phyloP scores from a whole-genome alignment of 345 rosid genomes.

The Lenwebbia sp. region DNA sequence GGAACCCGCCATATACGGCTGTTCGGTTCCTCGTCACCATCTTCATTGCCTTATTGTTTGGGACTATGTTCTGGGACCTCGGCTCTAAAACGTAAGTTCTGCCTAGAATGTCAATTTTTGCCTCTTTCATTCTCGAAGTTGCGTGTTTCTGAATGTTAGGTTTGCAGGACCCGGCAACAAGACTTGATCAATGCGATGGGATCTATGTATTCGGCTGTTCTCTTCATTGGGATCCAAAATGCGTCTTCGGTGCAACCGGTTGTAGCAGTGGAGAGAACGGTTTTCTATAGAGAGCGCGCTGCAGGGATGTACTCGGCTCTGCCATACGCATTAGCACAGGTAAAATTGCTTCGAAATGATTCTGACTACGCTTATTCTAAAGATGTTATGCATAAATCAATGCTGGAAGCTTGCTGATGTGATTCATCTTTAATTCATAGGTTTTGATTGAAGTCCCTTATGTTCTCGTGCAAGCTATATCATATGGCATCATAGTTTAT shows the following conservation, averaged over 20 bases:
- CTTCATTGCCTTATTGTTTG: constrained; percentile 19
- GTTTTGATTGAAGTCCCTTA: constrained; percentile 33
- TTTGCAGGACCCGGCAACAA: constrained; percentile 5
- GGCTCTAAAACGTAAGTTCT: constrained; percentile 20
- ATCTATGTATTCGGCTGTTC: constrained; percentile 32
- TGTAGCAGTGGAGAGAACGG: constrained; percentile 29
- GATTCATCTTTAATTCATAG: not conserved
- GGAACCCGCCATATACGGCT: constrained; percentile 32
- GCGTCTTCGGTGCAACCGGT: constrained; percentile 27
- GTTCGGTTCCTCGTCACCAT: constrained; percentile 28
- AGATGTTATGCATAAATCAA: not conserved
- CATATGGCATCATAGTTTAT: constrained; percentile 20
- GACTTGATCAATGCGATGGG: constrained; percentile 28
- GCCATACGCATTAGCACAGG: constrained; percentile 44
- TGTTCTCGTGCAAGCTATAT: constrained; percentile 14
- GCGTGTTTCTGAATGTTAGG: not conserved
- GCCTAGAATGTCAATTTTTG: not conserved
- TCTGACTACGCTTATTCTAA: not conserved
- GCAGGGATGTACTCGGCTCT: constrained; percentile 46
- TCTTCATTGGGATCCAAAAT: constrained; percentile 30
- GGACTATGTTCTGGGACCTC: constrained; percentile 33
- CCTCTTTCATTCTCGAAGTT: not conserved
- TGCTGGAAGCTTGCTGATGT: not conserved
- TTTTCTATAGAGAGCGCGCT: constrained; percentile 39
- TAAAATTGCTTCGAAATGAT: not conserved